A percentile compares a stretch with the other conserved stretches of the same genome.
phyloP scores from a whole-genome alignment of 768 basidiomycete genomes.

The Candolleomyces eurysporus region DNA sequence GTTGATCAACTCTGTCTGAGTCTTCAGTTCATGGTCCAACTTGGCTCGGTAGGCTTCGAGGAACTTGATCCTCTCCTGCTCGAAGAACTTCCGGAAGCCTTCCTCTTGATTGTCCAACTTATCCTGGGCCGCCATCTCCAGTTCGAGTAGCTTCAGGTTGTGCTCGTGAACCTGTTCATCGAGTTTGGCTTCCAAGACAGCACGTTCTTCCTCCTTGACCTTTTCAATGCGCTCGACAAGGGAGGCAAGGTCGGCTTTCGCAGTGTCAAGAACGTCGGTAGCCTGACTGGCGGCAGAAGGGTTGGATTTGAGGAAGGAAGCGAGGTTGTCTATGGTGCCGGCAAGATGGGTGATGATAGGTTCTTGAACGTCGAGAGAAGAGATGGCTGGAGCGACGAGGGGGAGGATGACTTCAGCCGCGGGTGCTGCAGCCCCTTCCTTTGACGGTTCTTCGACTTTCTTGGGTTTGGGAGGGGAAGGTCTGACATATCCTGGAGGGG shows the following conservation, averaged over 20 bases:
- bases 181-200: slow-evolving; percentile 57
- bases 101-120: slow-evolving; percentile 85
- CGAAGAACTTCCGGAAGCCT: slow-evolving; percentile 77
- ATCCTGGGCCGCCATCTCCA: slow-evolving; percentile 84
- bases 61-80: slow-evolving; percentile 71
- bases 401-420: slow-evolving; percentile 49
- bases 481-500: slow-evolving; percentile 82
- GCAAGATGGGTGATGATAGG: slow-evolving; percentile 94
- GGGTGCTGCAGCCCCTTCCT: slow-evolving; percentile 16
- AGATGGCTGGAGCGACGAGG: slow-evolving; percentile 77
- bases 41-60: slow-evolving; percentile 82
- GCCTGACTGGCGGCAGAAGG: slow-evolving; percentile 67
- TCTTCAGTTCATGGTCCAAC: slow-evolving; percentile 78
- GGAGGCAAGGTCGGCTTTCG: slow-evolving; percentile 76
- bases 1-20: slow-evolving; percentile 91
- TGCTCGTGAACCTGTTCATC: slow-evolving; percentile 88
- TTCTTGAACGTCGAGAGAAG: slow-evolving; percentile 70
- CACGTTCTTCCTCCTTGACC: slow-evolving; percentile 77
- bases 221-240: slow-evolving; percentile 76
- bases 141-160: slow-evolving; percentile 71
- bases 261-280: slow-evolving; percentile 71
- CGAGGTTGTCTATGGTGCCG: slow-evolving; percentile 87
- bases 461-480: slow-evolving; percentile 49
- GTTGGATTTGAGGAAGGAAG: slow-evolving; percentile 76
- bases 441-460: slow-evolving; percentile 10